These are phyloP conservation scores for Aspergillus ustus DNA, from an alignment of 2,329 filamentous ascomycete genomes.

Conservation along the genomic window DNA sequence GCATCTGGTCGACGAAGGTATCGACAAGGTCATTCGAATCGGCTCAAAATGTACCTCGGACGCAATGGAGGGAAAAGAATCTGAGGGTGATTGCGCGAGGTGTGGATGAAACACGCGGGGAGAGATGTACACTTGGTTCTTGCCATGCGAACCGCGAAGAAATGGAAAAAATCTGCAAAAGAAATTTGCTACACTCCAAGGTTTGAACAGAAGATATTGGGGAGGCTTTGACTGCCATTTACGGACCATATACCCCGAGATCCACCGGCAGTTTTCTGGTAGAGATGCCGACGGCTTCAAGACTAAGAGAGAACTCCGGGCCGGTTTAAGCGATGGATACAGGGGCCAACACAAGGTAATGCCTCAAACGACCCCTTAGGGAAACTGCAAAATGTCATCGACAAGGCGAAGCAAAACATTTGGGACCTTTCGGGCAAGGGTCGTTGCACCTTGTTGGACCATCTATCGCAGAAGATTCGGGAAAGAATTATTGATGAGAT, in stretches of 20 bases:
- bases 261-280: not conserved
- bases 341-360: not conserved
- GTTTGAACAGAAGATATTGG: not conserved
- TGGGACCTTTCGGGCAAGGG: not conserved
- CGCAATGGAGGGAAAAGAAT: conserved; percentile 52
- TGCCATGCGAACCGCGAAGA: not conserved
- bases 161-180: not conserved
- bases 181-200: not conserved
- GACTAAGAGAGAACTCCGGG: not conserved
- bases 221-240: conserved; percentile 1
- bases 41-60: conserved; percentile 63
- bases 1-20: conserved; percentile 51
- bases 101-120: conserved; percentile 36
- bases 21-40: conserved; percentile 61
- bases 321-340: not conserved
- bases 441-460: not conserved
- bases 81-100: conserved; percentile 44
- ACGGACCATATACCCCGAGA: not conserved
- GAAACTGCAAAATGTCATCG: not conserved
- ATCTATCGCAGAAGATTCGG: not conserved
- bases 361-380: not conserved
- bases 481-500: not conserved
- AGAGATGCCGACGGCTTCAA: not conserved
- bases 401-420: not conserved
- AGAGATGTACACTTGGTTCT: not conserved